These are phyloP conservation scores for Arxiozyma telluris DNA, from an alignment of 1,139 yeast genomes.

Conservation along the genomic window DNA sequence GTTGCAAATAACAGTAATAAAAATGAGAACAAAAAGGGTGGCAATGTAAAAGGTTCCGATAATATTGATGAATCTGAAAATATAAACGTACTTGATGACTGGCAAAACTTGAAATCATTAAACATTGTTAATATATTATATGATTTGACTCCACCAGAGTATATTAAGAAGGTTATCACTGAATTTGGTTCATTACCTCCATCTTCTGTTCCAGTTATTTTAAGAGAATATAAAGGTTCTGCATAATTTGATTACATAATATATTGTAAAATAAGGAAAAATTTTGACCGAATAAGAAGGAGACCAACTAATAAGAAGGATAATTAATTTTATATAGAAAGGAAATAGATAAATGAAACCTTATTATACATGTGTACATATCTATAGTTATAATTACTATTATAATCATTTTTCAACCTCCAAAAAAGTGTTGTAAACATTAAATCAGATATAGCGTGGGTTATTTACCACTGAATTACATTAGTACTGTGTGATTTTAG, in stretches of 20 bases:
- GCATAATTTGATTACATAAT: slow-evolving; percentile 14
- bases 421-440: neutral
- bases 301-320: too few species aligned
- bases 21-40: slow-evolving; percentile 14
- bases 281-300: neutral
- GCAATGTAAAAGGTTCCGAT: slow-evolving; percentile 12
- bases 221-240: slow-evolving; percentile 71
- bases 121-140: slow-evolving; percentile 79
- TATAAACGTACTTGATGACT: slow-evolving; percentile 48
- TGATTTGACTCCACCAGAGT: slow-evolving; percentile 91
- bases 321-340: neutral
- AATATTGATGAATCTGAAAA: slow-evolving; percentile 23
- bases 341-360: neutral
- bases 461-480: neutral
- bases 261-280: neutral
- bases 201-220: slow-evolving; percentile 90
- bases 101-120: slow-evolving; percentile 56
- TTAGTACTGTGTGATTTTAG: too few species aligned
- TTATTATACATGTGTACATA: neutral
- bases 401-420: neutral
- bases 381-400: neutral
- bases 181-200: slow-evolving; percentile 96
- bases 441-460: neutral
- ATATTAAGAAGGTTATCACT: slow-evolving; percentile 88
- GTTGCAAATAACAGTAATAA: neutral